Conservation (phyloP, 2,329 filamentous ascomycete genomes). For the Beauveria scarabaeidicola region DNA sequence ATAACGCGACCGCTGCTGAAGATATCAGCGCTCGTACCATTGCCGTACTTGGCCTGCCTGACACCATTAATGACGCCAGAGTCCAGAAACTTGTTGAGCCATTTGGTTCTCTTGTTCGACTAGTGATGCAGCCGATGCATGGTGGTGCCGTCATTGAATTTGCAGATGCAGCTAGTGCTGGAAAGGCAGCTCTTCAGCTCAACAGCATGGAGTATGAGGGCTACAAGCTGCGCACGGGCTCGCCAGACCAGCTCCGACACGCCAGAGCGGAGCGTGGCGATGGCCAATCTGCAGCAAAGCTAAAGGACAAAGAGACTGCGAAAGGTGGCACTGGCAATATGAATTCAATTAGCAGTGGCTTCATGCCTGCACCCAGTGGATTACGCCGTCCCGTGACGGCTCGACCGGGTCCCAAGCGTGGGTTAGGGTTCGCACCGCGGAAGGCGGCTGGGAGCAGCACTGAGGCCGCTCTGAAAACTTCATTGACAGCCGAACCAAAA, state of each 20-base stretch:
- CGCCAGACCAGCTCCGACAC: constrained; percentile 45
- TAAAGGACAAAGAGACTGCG: constrained; percentile 21
- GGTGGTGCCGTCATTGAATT: constrained; percentile 84
- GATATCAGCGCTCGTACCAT: constrained; percentile 62
- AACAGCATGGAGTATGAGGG: constrained; percentile 48
- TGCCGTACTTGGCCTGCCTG: constrained; percentile 75
- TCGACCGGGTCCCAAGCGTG: constrained; percentile 31
- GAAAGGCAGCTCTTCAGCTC: constrained; percentile 57
- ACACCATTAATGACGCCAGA: constrained; percentile 84
- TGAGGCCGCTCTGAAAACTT: constrained; percentile 22
- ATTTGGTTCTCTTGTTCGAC: constrained; percentile 62
- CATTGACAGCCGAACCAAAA: constrained; percentile 29
- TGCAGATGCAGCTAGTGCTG: constrained; percentile 57
- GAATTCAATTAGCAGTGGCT: constrained; percentile 14
- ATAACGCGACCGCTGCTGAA: constrained; percentile 30
- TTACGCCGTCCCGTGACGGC: constrained; percentile 36
- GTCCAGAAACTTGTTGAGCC: constrained; percentile 65
- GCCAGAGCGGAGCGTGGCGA: constrained; percentile 34
- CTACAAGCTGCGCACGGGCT: constrained; percentile 45
- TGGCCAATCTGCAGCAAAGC: constrained; percentile 15
- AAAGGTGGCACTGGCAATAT: constrained; percentile 13
- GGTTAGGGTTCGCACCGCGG: constrained; percentile 33
- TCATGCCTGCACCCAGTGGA: constrained; percentile 37
- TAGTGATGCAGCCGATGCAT: constrained; percentile 72
- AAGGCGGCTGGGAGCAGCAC: constrained; percentile 13